Base-by-base conservation (phyloP, 345 rosid species). In the Hibiscus tridactylites region DNA sequence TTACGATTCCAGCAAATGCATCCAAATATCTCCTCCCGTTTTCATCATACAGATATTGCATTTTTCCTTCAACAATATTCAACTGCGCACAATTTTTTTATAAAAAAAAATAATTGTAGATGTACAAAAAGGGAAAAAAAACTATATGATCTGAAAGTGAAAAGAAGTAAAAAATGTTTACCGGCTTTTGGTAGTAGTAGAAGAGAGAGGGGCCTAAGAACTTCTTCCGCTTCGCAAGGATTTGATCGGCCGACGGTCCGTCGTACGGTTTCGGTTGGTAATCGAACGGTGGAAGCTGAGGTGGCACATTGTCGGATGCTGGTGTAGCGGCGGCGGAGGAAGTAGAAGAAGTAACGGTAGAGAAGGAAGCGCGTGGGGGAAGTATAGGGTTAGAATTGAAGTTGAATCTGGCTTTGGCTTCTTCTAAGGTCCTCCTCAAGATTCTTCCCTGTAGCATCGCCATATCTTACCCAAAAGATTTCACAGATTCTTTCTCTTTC, bases 1-100 rank as follows among this genome's bases (percentile, higher is more conserved):
- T 90, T 69, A 95, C 97, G 60, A 92, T 87, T 21, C 97, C 97
- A 65, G 99, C 97, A 79, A 92, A 88, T 8, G 91, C 96, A 75
- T 95, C 97, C 9, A 95, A 80, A 70, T 90, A 95, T 11, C 95
- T 78, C 85, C 68, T 81, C 64, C 99, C 96, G 17, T 24, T 78
- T 78, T 95, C 97, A 73, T 95, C 99, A 77, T 82, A 92, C 87
- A 95, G 65, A 72, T 95, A 95, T 28, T 92, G 97, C 99, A 95
- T 95, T 85, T 90, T 95, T 68, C 98, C 99, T 85, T 95, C 97
- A 2, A 92, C 97, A 17, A 95, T 95, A 72, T 92, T 95, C 67
- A 95, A 74, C 97, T 94, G 72, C 33, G 65, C 29, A 54, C 54
- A 71, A 42, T 11, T 10, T 19, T 60, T 49, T 21, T 3, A 9